A percentile compares a stretch with the other conserved stretches of the same genome.
These are phyloP conservation scores for Marchantia polymorpha DNA, from an alignment of 225 moss, liverwort and hornwort species.

Conservation along the genomic window DNA sequence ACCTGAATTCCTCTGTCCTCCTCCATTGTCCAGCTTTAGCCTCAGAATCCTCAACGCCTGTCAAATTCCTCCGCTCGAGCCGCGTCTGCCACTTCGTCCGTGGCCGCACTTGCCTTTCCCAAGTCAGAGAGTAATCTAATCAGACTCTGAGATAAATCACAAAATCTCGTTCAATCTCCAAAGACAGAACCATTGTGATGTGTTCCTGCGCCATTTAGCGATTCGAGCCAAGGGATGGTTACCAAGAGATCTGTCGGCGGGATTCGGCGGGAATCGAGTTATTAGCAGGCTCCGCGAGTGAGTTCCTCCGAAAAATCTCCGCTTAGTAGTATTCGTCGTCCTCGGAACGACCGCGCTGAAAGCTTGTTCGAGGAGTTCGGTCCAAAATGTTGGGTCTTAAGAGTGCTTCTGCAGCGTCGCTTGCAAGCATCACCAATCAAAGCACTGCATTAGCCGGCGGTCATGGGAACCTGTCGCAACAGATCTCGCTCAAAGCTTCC, in stretches of 20 bases:
- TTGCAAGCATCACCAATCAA: background rate
- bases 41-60: background rate
- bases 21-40: background rate
- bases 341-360: background rate
- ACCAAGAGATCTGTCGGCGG: background rate
- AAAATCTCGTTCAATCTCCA: background rate
- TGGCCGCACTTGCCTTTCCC: background rate
- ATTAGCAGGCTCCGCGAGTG: background rate
- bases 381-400: slow-evolving; percentile 23
- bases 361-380: background rate
- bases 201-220: too few species aligned
- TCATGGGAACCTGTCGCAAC: background rate
- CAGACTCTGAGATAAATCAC: background rate
- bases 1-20: background rate
- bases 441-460: background rate
- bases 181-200: background rate
- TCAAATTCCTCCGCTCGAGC: background rate
- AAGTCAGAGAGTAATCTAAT: too few species aligned
- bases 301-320: background rate
- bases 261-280: background rate
- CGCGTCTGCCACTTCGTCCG: too few species aligned
- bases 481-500: background rate
- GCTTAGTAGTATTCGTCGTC: too few species aligned
- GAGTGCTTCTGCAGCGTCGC: background rate
- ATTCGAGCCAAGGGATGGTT: background rate